Evolutionary conservation across 2,329 filamentous ascomycete genomes (phyloP), one percentile per base, ranked within the genome.

Genomic region (Alternaria gansuensis): DNA sequence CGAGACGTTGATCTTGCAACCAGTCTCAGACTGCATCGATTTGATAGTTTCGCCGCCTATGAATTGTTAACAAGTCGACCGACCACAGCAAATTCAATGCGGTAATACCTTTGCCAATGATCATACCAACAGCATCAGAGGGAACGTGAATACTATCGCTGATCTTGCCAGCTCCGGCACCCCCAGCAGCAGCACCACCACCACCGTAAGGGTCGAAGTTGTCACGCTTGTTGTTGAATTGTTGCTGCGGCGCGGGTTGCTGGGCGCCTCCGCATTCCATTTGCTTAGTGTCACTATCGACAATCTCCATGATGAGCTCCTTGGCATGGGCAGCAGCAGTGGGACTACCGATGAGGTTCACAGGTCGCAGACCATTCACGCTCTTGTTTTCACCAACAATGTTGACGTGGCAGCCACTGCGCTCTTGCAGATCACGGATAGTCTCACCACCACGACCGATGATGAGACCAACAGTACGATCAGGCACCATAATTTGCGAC

Each of bases 371-470:
- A 43, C 93, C 93, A 73, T 96, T 96, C 66, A 96, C 86, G 74
- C 92, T 96, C 83, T 96, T 96, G 67, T 92, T 92, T 80, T 97
- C 93, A 70, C 91, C 91, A 39, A 96, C 91, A 72, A 97, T 97
- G 77, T 97, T 97, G 76, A 97, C 92, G 77, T 97, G 93, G 76
- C 93, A 97, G n/a, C 91, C 91, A 70, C 91, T 95, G 62, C 91
- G 86, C 77, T 97, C 93, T 79, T 97, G 93, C 24, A 97, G 83
- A 75, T 97, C 93, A 72, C 92, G 89, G 71, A 97, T 97, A 1
- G 93, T 97, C 80, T 97, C 93, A 59, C 93, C 93, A 39, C 92
- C 92, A 67, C 93, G 90, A n/a, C 93, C 93, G 73, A 97, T 97
- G 69, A 97, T 97, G 44, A 97, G 83, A 51, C 93, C 93, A 60